Base-by-base conservation (phyloP, 2,329 filamentous ascomycete genomes). In the Colletotrichum sp. region DNA sequence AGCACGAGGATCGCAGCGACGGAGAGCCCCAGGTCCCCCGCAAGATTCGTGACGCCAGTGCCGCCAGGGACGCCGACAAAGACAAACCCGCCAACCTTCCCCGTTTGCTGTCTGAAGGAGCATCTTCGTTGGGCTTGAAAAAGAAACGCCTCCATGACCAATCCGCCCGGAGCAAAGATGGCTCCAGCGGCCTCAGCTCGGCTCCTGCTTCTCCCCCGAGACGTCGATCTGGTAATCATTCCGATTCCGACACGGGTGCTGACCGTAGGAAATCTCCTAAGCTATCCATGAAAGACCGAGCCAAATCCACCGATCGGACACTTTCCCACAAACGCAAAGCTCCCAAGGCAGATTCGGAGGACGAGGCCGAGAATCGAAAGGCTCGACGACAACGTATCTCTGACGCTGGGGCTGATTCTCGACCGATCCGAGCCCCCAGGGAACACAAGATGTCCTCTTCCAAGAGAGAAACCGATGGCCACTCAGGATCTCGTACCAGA, bases 1-100 rank as follows among this genome's bases (percentile, higher is more conserved):
- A 92, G 80, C 90, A 92, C 76, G 92, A 93, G 80, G 90, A 92
- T 79, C 89, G 86, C 78, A 90, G 88, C 77, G 90, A 91, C 71
- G 86, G 87, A 70, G 90, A 91, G 74, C 86, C 83, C 66, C 84
- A 84, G 12, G 81, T 78, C 18, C 79, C 82, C 33, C 78, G 82
- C 65, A 83, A 82, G 76, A 79, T 80, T 65, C 81, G 83, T 61
- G 79, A 80, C 69, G 77, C 79, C 57, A 80, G 79, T 61, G 73
- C 80, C 70, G 82, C 79, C 69, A 83, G 82, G 70, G 83, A 86
- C 31, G 78, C 74, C 59, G 82, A 83, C 62, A 84, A 81, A 72
- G 72, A 80, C 55, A 79, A 80, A 72, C 76, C 79, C 47, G 80
- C 78, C 75, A 80, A 81, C 62, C 77, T 82, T 54, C 81, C 80